Percentiles rank a stretch among this genome's conserved stretches.
These are phyloP conservation scores for Termitomyces sp. DNA, from an alignment of 768 basidiomycete species.

Conservation along the genomic window DNA sequence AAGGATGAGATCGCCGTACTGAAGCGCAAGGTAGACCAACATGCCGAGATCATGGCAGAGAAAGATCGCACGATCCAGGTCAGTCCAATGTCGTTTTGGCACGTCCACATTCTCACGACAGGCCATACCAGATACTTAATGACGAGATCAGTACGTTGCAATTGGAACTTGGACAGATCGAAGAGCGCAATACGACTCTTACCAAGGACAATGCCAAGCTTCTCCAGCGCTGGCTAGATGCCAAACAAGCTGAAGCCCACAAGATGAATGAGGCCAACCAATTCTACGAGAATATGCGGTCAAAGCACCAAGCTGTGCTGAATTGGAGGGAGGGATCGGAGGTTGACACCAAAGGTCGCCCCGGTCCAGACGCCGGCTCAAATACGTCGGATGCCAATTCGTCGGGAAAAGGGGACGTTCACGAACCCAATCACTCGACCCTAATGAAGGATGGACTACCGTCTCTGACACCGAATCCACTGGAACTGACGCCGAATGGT, in stretches of 20 bases:
- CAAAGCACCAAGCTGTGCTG: slow-evolving; percentile 57
- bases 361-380: slow-evolving; percentile 24
- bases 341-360: slow-evolving; percentile 12
- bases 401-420: slow-evolving; percentile 71
- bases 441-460: slow-evolving; percentile 68
- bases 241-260: slow-evolving; percentile 89
- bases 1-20: slow-evolving; percentile 71
- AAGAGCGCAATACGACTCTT: slow-evolving; percentile 81
- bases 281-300: slow-evolving; percentile 85
- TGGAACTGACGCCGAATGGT: slow-evolving; percentile 92
- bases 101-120: background rate
- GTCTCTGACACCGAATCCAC: slow-evolving; percentile 62
- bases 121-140: slow-evolving; percentile 64
- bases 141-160: slow-evolving; percentile 93
- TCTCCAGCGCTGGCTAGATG: slow-evolving; percentile 94
- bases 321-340: slow-evolving; percentile 48
- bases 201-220: slow-evolving; percentile 92
- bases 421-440: slow-evolving; percentile 38
- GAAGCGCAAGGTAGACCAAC: slow-evolving; percentile 75
- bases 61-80: slow-evolving; percentile 90
- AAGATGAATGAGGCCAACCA: slow-evolving; percentile 93
- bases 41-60: slow-evolving; percentile 80
- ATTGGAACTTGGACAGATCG: slow-evolving; percentile 86
- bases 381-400: slow-evolving; percentile 26
- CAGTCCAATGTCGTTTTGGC: slow-evolving; percentile 21